These are phyloP conservation scores for Termitomyces sp. DNA, from an alignment of 768 basidiomycete genomes.

Conservation along the genomic window DNA sequence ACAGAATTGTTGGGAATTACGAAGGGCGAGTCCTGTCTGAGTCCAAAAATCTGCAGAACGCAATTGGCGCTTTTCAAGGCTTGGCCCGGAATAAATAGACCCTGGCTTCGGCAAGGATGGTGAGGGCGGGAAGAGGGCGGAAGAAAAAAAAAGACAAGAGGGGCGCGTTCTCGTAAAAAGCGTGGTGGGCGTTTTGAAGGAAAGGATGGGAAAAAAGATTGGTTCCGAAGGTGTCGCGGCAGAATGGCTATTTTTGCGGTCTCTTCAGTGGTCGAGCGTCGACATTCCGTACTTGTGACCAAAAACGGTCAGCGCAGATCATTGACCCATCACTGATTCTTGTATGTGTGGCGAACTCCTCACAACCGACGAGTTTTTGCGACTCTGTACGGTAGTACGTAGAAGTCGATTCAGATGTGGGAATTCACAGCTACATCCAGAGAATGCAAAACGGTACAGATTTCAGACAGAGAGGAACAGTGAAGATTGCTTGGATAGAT, in stretches of 20 bases:
- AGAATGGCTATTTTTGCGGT: background rate
- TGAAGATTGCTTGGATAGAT: background rate
- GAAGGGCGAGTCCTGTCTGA: background rate
- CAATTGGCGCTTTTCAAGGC: background rate
- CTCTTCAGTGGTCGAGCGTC: background rate
- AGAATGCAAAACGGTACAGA: background rate
- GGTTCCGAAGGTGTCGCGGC: background rate
- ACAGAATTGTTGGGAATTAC: background rate
- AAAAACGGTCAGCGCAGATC: slow-evolving; percentile 1
- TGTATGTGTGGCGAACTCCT: background rate
- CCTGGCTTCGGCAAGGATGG: background rate
- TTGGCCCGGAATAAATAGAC: background rate
- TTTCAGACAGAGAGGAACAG: background rate
- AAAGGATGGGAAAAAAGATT: background rate
- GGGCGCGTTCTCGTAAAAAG: background rate
- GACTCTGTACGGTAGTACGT: background rate
- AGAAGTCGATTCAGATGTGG: background rate
- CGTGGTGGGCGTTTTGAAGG: background rate
- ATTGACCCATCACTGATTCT: background rate
- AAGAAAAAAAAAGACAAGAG: background rate
- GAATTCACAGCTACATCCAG: background rate
- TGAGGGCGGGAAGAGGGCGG: background rate
- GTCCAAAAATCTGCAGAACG: background rate
- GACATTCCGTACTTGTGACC: background rate
- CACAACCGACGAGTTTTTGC: background rate